Evolutionary conservation across 78 protist genomes (phyloP).

Genomic region (Bigelowiella natans): DNA sequence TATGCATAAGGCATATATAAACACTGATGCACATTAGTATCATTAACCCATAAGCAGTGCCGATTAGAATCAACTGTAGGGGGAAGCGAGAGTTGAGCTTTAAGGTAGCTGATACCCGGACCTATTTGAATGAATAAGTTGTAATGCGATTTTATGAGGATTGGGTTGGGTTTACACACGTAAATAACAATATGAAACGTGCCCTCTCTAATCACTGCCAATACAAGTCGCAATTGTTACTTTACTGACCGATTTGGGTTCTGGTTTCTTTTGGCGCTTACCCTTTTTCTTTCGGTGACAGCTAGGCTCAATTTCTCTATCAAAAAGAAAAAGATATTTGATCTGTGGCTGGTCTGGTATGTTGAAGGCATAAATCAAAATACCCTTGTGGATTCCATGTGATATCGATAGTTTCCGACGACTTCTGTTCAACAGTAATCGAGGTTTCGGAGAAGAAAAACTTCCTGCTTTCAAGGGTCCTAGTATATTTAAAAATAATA

Average conservation of each 20-base stretch:
- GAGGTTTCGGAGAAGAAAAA: background rate
- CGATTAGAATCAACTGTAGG: background rate
- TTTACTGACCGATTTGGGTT: background rate
- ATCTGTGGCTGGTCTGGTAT: background rate
- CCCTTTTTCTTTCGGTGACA: background rate
- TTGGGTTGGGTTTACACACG: background rate
- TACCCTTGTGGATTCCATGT: background rate
- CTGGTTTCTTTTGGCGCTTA: background rate
- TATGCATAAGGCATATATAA: too few relatives aligned
- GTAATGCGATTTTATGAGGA: too few relatives aligned
- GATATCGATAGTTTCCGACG: background rate
- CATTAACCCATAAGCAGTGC: background rate
- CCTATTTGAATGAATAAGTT: background rate
- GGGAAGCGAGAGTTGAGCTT: background rate
- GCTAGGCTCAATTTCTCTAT: background rate
- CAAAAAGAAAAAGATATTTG: too few relatives aligned
- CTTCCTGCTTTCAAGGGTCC: background rate
- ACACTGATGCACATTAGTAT: too few relatives aligned
- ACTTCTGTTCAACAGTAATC: background rate
- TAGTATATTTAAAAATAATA: too few relatives aligned
- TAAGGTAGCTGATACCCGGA: background rate
- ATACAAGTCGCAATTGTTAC: background rate
- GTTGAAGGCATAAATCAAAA: background rate
- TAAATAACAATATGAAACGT: background rate
- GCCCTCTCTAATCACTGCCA: too few relatives aligned